phyloP scores from a whole-genome alignment of 1,139 yeast species.

The Taphrina communis region DNA sequence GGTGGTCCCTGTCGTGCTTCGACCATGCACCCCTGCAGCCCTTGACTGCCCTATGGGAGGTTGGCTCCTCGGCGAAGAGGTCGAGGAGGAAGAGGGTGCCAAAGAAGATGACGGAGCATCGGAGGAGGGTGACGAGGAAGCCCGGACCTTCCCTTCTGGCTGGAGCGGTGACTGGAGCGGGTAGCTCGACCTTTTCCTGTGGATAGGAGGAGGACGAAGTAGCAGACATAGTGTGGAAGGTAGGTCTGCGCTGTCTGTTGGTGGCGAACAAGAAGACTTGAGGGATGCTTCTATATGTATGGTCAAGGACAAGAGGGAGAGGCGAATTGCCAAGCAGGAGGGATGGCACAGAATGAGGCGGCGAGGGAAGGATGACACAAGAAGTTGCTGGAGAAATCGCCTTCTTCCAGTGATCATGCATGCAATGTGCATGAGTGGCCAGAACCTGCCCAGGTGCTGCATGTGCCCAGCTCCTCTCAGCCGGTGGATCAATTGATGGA shows the following conservation, averaged over 20 bases:
- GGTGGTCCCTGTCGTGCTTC: conserved; percentile 11
- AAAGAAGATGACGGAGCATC: conserved; percentile 18
- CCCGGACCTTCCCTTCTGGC: conserved; percentile 20
- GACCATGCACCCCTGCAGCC: conserved; percentile 11
- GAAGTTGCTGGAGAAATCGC: neutral
- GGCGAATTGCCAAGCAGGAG: too few species aligned
- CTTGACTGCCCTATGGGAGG: conserved; percentile 1
- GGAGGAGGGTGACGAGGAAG: conserved; percentile 6
- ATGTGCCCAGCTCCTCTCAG: too few species aligned
- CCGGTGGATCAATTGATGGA: too few species aligned
- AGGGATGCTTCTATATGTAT: neutral
- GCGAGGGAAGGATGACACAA: conserved; percentile 7
- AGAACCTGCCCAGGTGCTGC: too few species aligned
- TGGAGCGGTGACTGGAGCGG: conserved; percentile 27
- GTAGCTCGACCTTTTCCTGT: conserved; percentile 36
- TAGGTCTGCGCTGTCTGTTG: neutral
- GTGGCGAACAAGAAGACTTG: too few species aligned
- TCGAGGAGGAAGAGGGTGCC: conserved; percentile 28
- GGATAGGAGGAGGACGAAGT: conserved; percentile 10
- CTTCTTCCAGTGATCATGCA: neutral
- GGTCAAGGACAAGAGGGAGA: too few species aligned
- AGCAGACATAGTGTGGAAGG: conserved; percentile 1
- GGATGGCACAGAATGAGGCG: too few species aligned
- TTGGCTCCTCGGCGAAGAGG: conserved; percentile 22
- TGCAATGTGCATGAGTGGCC: too few species aligned